Conservation (phyloP, 306 rosid genomes). For the Castanea mollissima region DNA sequence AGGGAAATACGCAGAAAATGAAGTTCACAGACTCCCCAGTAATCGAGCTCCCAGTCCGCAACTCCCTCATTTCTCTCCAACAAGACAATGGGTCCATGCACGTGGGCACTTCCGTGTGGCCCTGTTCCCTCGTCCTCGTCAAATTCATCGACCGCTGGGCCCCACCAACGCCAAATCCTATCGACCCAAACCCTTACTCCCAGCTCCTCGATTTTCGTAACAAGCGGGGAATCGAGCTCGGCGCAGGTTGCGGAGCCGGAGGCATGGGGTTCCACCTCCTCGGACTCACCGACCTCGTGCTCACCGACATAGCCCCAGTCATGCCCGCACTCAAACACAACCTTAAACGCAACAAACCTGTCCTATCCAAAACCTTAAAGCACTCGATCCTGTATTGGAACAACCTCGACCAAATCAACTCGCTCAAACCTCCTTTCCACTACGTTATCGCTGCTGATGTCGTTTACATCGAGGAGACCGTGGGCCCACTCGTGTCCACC, state of each 20-base stretch:
- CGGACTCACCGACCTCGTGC: constrained; percentile 70
- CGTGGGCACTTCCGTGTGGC: constrained; percentile 96
- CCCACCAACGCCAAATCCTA: constrained; percentile 13
- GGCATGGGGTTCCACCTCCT: constrained; percentile 86
- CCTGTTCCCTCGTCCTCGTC: constrained; percentile 88
- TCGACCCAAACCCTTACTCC: constrained; percentile 52
- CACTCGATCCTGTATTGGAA: constrained; percentile 80
- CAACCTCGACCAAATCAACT: constrained; percentile 47
- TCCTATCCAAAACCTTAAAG: constrained; percentile 60
- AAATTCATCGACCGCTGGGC: constrained; percentile 87
- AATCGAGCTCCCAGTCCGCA: constrained; percentile 67
- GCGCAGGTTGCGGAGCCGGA: constrained; percentile 84
- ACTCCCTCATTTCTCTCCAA: constrained; percentile 57
- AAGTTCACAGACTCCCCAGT: constrained; percentile 91
- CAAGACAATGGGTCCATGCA: constrained; percentile 91
- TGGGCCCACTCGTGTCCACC: constrained; percentile 50
- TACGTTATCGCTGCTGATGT: constrained; percentile 71
- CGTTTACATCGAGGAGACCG: constrained; percentile 79
- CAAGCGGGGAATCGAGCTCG: constrained; percentile 85
- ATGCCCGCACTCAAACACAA: constrained; percentile 87
- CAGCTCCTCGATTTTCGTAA: constrained; percentile 53
- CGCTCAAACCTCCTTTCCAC: constrained; percentile 66
- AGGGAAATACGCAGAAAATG: constrained; percentile 26
- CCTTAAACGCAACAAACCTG: constrained; percentile 68
- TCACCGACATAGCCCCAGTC: constrained; percentile 83